Evolutionary conservation across 305 asterid genomes (phyloP), one percentile per base, ranked within the genome.

Genomic region (Andrographis paniculata): DNA sequence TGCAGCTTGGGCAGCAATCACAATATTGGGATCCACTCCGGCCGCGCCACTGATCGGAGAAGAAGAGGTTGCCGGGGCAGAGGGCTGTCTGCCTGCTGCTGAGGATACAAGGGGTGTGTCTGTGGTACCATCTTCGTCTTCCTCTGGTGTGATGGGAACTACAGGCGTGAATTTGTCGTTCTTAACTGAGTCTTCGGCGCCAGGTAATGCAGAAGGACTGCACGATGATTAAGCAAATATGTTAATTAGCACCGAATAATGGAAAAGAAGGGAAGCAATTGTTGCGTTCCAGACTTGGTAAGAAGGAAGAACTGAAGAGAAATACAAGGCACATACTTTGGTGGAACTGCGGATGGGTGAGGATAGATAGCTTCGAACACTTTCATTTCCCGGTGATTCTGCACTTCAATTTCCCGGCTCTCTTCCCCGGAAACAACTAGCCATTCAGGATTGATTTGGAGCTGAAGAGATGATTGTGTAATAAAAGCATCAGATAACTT

Each of bases 331-430:
- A 45, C 71, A 37, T 56, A 89, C 98, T 85, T 68, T 43, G 71
- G 77, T 53, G 98, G 98, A 67, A 89, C 82, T 47, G 93, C 77
- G 13, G 95, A 82, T 17, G 74, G 83, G 19, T 92, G 87, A 9
- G 98, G 94, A 71, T 89, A 89, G 17, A 89, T 78, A 13, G 98
- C 95, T 78, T 89, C 94, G 0, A 85, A 78, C 58, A 85, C 82
- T 65, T 75, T 74, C 79, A 75, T 63, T 61, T 74, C 93, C 20
- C 98, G 81, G 48, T 70, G 68, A 52, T 66, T 72, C 54, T 85
- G 84, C 24, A 52, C 55, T 52, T 78, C 80, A 22, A 45, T 45
- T 62, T 89, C 95, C 40, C 52, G 36, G 76, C 94, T 80, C 60
- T 82, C 95, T 41, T 89, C 91, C 53, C 94, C 94, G 16, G 86